A percentile compares a stretch with the other conserved stretches of the same genome.
Conservation (phyloP, 2,329 filamentous ascomycete species). For the Alternaria triticimaculans region DNA sequence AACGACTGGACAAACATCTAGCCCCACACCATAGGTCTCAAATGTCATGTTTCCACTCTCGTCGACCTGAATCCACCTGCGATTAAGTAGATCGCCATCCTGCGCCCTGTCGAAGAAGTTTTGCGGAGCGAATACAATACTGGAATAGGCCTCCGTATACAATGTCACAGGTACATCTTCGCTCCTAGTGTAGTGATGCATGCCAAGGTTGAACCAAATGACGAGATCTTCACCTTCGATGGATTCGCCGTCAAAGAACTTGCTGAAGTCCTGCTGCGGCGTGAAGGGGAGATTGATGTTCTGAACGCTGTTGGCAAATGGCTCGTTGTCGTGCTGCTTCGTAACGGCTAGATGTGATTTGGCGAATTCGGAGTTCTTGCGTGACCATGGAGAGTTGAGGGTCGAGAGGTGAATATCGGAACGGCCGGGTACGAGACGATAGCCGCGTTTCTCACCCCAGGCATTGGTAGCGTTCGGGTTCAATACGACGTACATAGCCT, state of each 20-base stretch:
- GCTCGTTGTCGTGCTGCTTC: conserved; percentile 56
- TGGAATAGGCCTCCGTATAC: conserved; percentile 3
- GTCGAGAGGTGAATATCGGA: conserved; percentile 45
- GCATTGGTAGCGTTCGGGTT: conserved; percentile 59
- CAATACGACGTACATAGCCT: conserved; percentile 56
- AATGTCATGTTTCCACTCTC: conserved; percentile 3
- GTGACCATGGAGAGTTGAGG: conserved; percentile 46
- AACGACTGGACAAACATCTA: conserved; percentile 5
- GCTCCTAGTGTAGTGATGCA: conserved; percentile 46
- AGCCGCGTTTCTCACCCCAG: conserved; percentile 61
- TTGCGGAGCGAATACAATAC: conserved; percentile 4
- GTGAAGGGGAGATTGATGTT: conserved; percentile 48
- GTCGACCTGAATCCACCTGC: conserved; percentile 16
- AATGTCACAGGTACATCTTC: conserved; percentile 9
- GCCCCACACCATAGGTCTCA: conserved; percentile 16
- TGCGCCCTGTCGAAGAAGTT: conserved; percentile 7
- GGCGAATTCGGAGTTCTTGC: conserved; percentile 44
- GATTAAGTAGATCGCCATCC: conserved; percentile 16
- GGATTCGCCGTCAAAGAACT: conserved; percentile 58
- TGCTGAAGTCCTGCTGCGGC: conserved; percentile 57
- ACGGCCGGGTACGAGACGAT: conserved; percentile 49
- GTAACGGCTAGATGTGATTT: conserved; percentile 52
- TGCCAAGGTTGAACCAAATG: conserved; percentile 60
- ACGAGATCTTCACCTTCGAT: conserved; percentile 52
- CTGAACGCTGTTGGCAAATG: conserved; percentile 44